Base-by-base conservation (phyloP, 768 basidiomycete genomes). In the Panus rudis region DNA sequence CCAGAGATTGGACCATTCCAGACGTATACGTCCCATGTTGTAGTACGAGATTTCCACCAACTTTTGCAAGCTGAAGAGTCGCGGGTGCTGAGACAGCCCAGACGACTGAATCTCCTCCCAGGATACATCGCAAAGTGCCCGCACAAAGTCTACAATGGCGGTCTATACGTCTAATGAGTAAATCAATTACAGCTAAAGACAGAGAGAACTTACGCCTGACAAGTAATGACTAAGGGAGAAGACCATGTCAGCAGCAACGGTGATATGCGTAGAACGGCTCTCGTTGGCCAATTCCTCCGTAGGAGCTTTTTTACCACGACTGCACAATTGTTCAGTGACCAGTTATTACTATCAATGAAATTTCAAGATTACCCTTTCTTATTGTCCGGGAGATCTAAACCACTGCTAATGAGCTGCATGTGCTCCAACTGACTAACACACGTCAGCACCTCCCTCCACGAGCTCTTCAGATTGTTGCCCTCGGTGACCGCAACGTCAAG, bases 101-200 rank as follows among this genome's bases (percentile, higher is more conserved):
- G 96, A 98, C 1, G 92, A 93, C 61, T 96, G 92, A 27, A 99
- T 99, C 65, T 99, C 96, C 61, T 98, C 92, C 94, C 94, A 97
- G 28, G 96, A 99, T 27, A 99, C 88, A 54, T 94, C 91, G 58
- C 91, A 90, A 4, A 99, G 70, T 2, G 96, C 92, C 63, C 84
- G 86, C 3, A 98, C 96, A 52, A 99, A 99, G 61, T 98, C 90
- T 27, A 97, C 90, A 51, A 99, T 99, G 8, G 96, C 96, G 21
- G 81, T 86, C 93, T 97, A 53, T 3, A 38, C 10, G 16, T 11
- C 37, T 11, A 20, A 22, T 11, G 37, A 38, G 48, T 42, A 5
- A 37, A 34, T 55, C 33, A 46, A 39, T 47, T 12, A 51, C 31
- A 41, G 24, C 6, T 12, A 40, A 13, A 19, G 13, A 21, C 27